Evolutionary conservation across 75 land plant genomes (phyloP).

Genomic region (Cunninghamia lanceolata): DNA sequence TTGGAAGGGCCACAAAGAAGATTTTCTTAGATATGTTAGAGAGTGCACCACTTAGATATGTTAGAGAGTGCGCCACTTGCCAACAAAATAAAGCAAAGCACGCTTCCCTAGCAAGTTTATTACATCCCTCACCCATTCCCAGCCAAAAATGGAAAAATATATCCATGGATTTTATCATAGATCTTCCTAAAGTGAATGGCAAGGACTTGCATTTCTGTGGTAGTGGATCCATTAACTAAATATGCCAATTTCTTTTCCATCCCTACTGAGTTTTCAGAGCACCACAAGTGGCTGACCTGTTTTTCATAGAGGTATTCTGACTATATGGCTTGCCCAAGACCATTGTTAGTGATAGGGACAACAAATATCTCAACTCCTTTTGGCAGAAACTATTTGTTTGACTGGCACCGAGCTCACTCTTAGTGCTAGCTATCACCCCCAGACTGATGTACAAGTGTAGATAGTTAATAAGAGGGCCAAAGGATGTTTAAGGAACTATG

Average conservation of each 20-base stretch:
- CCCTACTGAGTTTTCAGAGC: not conserved
- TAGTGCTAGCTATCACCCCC: too few species aligned
- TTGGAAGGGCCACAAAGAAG: not conserved
- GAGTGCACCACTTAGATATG: not conserved
- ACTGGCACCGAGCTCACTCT: not conserved
- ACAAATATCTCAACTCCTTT: not conserved
- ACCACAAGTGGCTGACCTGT: not conserved
- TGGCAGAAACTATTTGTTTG: not conserved
- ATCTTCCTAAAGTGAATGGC: too few species aligned
- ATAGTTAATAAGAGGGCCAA: too few species aligned
- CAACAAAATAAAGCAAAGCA: not conserved
- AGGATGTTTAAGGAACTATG: too few species aligned
- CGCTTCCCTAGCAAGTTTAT: too few species aligned
- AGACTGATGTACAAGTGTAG: too few species aligned
- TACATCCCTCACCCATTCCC: not conserved
- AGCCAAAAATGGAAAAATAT: not conserved
- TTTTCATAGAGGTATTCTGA: too few species aligned
- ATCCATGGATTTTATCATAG: too few species aligned
- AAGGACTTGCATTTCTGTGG: too few species aligned
- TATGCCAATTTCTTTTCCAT: not conserved
- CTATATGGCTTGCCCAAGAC: too few species aligned
- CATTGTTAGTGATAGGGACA: not conserved
- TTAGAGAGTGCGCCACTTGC: too few species aligned
- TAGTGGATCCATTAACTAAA: too few species aligned
- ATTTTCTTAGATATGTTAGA: not conserved